Conservation (phyloP, 2,329 filamentous ascomycete genomes). For the Stemphylium lycopersici region DNA sequence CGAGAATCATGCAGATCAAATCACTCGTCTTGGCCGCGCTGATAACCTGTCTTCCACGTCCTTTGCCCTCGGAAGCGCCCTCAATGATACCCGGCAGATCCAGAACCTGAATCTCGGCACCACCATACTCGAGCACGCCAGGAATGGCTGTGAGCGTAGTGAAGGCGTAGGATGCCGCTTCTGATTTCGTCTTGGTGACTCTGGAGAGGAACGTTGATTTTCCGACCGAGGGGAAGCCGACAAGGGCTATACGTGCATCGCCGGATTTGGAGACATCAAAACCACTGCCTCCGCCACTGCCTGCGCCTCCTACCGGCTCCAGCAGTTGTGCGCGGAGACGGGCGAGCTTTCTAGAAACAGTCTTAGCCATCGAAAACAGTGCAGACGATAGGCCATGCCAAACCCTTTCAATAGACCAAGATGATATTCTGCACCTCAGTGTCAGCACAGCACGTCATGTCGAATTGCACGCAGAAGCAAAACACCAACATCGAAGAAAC, state of each 20-base stretch:
- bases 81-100: constrained; percentile 99
- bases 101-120: constrained; percentile 96
- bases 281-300: constrained; percentile 77
- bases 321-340: constrained; percentile 92
- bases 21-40: constrained; percentile 98
- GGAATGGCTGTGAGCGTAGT: constrained; percentile 97
- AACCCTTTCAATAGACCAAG: constrained; percentile 96
- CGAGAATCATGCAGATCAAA: constrained; percentile 93
- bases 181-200: constrained; percentile 96
- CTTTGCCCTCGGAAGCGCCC: constrained; percentile 93
- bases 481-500: neutral
- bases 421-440: constrained; percentile 79
- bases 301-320: constrained; percentile 81
- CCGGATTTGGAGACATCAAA: constrained; percentile 93
- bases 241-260: constrained; percentile 93
- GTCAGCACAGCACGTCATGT: constrained; percentile 50
- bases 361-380: neutral
- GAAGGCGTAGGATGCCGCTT: constrained; percentile 95
- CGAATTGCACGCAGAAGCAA: neutral
- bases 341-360: constrained; percentile 80
- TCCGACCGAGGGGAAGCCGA: constrained; percentile 98
- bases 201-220: constrained; percentile 99
- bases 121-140: constrained; percentile 95
- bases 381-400: neutral
- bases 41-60: constrained; percentile 93